Evolutionary conservation across 2,329 filamentous ascomycete species (phyloP).

Genomic region (Chaetomiaceae sp.): DNA sequence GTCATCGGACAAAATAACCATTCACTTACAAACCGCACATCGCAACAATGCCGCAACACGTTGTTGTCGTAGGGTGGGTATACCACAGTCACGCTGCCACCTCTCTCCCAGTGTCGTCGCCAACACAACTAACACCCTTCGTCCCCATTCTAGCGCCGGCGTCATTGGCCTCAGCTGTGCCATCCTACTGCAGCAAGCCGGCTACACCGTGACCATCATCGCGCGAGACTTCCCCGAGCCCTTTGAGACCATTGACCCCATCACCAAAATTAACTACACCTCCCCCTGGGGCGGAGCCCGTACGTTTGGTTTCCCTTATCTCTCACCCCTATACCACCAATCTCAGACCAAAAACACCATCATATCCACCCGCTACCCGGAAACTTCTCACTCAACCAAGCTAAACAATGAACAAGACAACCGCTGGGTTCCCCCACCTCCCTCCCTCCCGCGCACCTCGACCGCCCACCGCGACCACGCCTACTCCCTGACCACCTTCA

Average conservation of each 20-base stretch:
- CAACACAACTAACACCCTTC: constrained; percentile 3
- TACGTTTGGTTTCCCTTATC: too few species aligned
- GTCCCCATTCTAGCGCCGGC: constrained; percentile 41
- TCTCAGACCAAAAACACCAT: too few species aligned
- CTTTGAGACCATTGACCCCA: constrained; percentile 40
- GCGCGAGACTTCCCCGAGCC: constrained; percentile 44
- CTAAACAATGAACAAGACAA: constrained; percentile 33
- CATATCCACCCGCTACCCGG: too few species aligned
- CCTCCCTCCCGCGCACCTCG: constrained; percentile 29
- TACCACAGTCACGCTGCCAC: not conserved
- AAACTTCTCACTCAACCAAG: not conserved
- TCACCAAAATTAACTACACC: constrained; percentile 45
- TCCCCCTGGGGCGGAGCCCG: constrained; percentile 53
- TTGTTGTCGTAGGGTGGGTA: constrained; percentile 19
- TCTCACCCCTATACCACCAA: too few species aligned
- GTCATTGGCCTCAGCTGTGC: constrained; percentile 49
- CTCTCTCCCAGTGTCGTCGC: not conserved
- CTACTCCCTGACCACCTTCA: constrained; percentile 40
- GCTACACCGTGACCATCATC: constrained; percentile 39
- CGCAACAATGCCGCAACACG: constrained; percentile 14
- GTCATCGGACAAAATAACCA: too few species aligned
- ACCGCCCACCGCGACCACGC: constrained; percentile 35
- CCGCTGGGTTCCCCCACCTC: constrained; percentile 42
- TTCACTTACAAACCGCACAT: too few species aligned
- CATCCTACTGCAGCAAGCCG: constrained; percentile 39